Percentiles rank a stretch among this genome's conserved stretches.
These are phyloP conservation scores for Penicillium psychrofluorescens DNA, from an alignment of 495 filamentous ascomycete species.

Conservation along the genomic window DNA sequence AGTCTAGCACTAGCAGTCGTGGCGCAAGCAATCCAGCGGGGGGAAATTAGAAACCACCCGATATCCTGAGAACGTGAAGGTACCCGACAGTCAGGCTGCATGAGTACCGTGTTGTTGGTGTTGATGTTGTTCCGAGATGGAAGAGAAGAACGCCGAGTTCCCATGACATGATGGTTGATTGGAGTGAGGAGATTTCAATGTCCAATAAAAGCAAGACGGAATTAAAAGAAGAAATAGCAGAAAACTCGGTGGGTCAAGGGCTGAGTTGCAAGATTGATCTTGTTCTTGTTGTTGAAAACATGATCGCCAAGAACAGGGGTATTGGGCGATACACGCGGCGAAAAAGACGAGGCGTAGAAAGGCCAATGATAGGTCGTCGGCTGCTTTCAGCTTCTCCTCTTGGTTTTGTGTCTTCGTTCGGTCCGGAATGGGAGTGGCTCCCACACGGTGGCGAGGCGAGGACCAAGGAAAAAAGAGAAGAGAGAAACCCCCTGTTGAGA, in stretches of 20 bases:
- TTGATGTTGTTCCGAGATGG: background rate
- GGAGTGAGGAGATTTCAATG: conserved; percentile 7
- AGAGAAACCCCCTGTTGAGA: background rate
- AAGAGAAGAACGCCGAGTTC: conserved; percentile 9
- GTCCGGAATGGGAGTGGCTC: background rate
- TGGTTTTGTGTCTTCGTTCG: too few species aligned
- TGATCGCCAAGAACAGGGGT: conserved; percentile 5
- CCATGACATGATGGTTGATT: conserved; percentile 3
- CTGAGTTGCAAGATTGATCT: too few species aligned
- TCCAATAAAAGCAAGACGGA: background rate
- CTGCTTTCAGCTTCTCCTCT: too few species aligned
- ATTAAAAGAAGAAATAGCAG: too few species aligned
- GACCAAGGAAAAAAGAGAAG: conserved; percentile 5
- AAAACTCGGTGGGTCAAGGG: too few species aligned
- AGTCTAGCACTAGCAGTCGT: background rate
- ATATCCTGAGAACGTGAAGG: too few species aligned
- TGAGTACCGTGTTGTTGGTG: too few species aligned
- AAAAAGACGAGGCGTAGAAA: background rate
- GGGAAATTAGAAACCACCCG: background rate
- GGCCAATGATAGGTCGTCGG: too few species aligned
- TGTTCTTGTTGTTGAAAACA: too few species aligned
- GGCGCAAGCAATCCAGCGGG: conserved; percentile 1
- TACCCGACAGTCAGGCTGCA: too few species aligned
- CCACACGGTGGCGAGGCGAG: background rate
- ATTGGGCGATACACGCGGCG: conserved; percentile 4